phyloP scores from a whole-genome alignment of 2,329 filamentous ascomycete genomes.

The Penicillium sclerotiorum region DNA sequence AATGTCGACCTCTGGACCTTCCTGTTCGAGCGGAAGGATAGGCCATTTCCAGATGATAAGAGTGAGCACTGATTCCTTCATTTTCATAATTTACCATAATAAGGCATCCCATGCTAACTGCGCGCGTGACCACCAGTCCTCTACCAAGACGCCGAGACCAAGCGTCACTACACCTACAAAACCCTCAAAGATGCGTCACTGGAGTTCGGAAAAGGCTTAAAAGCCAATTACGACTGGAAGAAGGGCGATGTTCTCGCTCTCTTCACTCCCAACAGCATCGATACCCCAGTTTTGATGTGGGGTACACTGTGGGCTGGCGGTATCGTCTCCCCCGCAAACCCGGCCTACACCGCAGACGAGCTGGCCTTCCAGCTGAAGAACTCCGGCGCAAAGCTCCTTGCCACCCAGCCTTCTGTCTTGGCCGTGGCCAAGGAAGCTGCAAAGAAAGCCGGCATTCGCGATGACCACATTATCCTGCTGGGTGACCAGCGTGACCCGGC shows the following conservation, averaged over 20 bases:
- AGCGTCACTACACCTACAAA: constrained; percentile 69
- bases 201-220: constrained; percentile 79
- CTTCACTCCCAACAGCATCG: constrained; percentile 84
- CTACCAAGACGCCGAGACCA: constrained; percentile 73
- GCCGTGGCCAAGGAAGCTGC: constrained; percentile 69
- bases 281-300: constrained; percentile 75
- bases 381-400: constrained; percentile 71
- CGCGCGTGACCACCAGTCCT: constrained; percentile 60
- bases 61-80: constrained; percentile 51
- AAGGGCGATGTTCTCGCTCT: constrained; percentile 82
- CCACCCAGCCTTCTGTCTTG: constrained; percentile 72
- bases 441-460: constrained; percentile 67
- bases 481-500: constrained; percentile 63
- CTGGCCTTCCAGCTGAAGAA: constrained; percentile 82
- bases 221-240: constrained; percentile 73
- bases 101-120: background rate
- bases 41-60: constrained; percentile 70
- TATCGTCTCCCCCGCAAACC: constrained; percentile 81
- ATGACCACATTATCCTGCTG: constrained; percentile 73
- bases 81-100: background rate
- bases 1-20: constrained; percentile 76
- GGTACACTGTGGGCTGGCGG: constrained; percentile 84
- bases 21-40: constrained; percentile 71
- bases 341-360: constrained; percentile 81
- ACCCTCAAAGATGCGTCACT: constrained; percentile 67